Percentiles rank a stretch among this genome's conserved stretches.
Evolutionary conservation across 768 basidiomycete genomes (phyloP).

Genomic region (Phlegmacium glaucopus): DNA sequence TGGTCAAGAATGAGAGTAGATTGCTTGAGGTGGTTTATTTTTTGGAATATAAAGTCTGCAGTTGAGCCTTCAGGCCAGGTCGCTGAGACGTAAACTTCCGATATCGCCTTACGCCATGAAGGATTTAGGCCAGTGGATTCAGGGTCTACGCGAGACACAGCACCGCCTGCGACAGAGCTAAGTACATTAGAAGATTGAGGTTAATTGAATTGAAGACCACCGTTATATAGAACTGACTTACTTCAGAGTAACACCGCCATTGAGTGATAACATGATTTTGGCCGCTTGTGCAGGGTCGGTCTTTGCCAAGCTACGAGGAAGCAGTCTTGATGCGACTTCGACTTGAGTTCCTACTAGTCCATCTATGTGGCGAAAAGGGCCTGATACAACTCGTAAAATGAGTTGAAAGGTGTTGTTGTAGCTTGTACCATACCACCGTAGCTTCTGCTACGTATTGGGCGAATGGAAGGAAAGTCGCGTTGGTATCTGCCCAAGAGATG

Average conservation of each 20-base stretch:
- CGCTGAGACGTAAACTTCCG: slow-evolving; percentile 22
- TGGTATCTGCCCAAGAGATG: slow-evolving; percentile 29
- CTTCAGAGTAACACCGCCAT: slow-evolving; percentile 18
- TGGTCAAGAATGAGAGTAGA: slow-evolving; percentile 21
- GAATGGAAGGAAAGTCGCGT: slow-evolving; percentile 31
- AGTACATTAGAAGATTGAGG: neutral
- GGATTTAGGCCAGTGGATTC: slow-evolving; percentile 43
- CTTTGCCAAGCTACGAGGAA: slow-evolving; percentile 25
- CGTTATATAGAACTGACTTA: too few relatives aligned
- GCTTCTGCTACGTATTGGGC: slow-evolving; percentile 22
- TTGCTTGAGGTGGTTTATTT: slow-evolving; percentile 13
- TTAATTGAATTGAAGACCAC: too few relatives aligned
- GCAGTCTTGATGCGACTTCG: slow-evolving; percentile 31
- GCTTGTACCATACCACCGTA: slow-evolving; percentile 14
- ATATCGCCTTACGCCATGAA: slow-evolving; percentile 42
- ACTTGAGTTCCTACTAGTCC: slow-evolving; percentile 19
- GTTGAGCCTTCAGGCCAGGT: slow-evolving; percentile 26
- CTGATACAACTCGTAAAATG: slow-evolving; percentile 23
- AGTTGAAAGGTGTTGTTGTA: slow-evolving; percentile 14
- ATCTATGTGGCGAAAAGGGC: neutral
- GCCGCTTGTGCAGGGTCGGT: slow-evolving; percentile 22
- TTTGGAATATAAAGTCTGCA: slow-evolving; percentile 14
- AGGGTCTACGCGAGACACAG: slow-evolving; percentile 28
- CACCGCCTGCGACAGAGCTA: slow-evolving; percentile 40
- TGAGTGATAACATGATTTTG: slow-evolving; percentile 16